phyloP scores from a whole-genome alignment of 306 rosid species.

The Amphicarpaea edgeworthii region DNA sequence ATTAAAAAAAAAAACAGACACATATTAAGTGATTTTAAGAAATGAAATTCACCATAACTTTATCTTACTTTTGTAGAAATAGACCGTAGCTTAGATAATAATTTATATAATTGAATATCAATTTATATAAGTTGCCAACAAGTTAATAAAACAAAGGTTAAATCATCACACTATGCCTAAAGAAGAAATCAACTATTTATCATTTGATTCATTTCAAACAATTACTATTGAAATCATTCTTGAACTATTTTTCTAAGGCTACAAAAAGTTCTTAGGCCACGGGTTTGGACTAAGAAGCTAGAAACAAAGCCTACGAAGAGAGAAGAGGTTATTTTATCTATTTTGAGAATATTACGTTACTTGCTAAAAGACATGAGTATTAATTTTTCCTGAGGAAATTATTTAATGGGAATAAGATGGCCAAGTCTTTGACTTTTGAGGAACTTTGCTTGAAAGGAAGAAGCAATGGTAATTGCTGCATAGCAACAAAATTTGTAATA shows the following conservation, averaged over 20 bases:
- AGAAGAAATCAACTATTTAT: too few species aligned
- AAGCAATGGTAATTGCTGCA: not conserved
- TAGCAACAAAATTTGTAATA: not conserved
- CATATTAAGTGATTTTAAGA: too few species aligned
- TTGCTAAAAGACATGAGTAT: not conserved
- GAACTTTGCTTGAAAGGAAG: slow-evolving; percentile 32
- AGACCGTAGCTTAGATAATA: too few species aligned
- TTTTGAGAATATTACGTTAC: not conserved
- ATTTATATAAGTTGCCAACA: too few species aligned
- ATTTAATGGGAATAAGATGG: not conserved
- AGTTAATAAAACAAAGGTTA: too few species aligned
- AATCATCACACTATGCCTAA: too few species aligned
- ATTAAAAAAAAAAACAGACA: too few species aligned
- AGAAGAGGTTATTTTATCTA: not conserved
- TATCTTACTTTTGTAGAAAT: too few species aligned
- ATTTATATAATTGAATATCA: too few species aligned
- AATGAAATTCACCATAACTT: too few species aligned
- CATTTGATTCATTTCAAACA: not conserved
- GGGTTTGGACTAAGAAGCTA: not conserved
- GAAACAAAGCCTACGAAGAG: not conserved
- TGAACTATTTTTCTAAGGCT: not conserved
- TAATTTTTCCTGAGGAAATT: slow-evolving; percentile 2
- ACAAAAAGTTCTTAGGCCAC: not conserved
- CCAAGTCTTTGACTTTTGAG: slow-evolving; percentile 20
- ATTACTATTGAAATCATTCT: not conserved